phyloP scores from a whole-genome alignment of 257 asterid species.

The Solanum pennellii region DNA sequence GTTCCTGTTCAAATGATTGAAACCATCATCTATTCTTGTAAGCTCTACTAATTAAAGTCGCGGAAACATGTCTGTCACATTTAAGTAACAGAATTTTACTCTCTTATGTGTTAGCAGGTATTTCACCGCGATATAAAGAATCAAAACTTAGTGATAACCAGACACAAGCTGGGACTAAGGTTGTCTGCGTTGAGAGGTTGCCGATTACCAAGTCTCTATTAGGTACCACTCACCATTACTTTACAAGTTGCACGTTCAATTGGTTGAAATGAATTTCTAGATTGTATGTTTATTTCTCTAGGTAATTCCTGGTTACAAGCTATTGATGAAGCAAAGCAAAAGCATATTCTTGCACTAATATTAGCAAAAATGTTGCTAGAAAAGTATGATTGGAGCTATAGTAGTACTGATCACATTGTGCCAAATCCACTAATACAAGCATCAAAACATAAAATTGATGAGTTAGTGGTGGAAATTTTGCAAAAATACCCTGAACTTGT shows the following conservation, averaged over 20 bases:
- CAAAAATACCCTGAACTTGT: background rate
- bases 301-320: slow-evolving; percentile 1
- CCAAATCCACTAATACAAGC: background rate
- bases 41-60: background rate
- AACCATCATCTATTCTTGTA: background rate
- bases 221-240: background rate
- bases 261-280: background rate
- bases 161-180: background rate
- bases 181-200: background rate
- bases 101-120: background rate
- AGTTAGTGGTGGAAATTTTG: background rate
- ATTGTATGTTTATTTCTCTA: background rate
- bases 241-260: background rate
- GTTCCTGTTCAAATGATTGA: background rate
- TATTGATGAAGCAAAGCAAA: slow-evolving; percentile 3
- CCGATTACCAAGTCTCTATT: background rate
- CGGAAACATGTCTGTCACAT: background rate
- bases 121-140: background rate
- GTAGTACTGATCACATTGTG: background rate
- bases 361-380: background rate
- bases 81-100: background rate
- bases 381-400: background rate
- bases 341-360: background rate
- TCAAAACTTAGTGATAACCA: background rate
- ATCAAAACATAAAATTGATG: background rate